Percentiles rank a stretch among this genome's conserved stretches.
phyloP scores from a whole-genome alignment of 2,329 filamentous ascomycete genomes.

The Nectriaceae sp. region DNA sequence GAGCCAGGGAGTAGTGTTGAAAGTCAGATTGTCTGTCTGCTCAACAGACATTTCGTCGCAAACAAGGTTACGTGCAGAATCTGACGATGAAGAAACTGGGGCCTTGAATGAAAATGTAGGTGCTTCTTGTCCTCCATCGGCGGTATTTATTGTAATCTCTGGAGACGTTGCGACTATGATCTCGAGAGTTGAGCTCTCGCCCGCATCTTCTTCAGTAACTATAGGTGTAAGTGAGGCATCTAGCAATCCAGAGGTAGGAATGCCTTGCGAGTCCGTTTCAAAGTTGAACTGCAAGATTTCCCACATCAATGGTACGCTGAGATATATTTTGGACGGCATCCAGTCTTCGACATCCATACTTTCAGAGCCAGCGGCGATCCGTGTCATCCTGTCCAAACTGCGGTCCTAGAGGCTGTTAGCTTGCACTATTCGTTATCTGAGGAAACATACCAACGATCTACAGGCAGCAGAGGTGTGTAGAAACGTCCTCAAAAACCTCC shows the following conservation, averaged over 20 bases:
- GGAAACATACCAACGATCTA: conserved; percentile 41
- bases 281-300: conserved; percentile 52
- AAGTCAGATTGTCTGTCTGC: conserved; percentile 38
- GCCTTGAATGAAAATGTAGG: conserved; percentile 42
- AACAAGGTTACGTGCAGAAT: conserved; percentile 24
- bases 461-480: conserved; percentile 49
- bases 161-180: conserved; percentile 54
- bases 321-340: conserved; percentile 54
- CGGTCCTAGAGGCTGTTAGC: conserved; percentile 40
- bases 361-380: conserved; percentile 50
- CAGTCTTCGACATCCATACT: conserved; percentile 51
- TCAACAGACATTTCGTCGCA: conserved; percentile 34
- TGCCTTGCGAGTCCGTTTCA: conserved; percentile 37
- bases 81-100: conserved; percentile 21
- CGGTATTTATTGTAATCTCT: conserved; percentile 52
- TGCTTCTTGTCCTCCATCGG: conserved; percentile 52
- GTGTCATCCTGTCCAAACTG: conserved; percentile 49
- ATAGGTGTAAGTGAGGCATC: conserved; percentile 42
- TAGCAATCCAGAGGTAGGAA: conserved; percentile 41
- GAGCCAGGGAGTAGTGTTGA: conserved; percentile 46
- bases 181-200: conserved; percentile 44
- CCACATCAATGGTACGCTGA: conserved; percentile 56
- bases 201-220: conserved; percentile 30
- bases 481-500: conserved; percentile 50
- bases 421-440: neutral